Evolutionary conservation across 257 asterid genomes (phyloP).

Genomic region (Leonotis leonurus): DNA sequence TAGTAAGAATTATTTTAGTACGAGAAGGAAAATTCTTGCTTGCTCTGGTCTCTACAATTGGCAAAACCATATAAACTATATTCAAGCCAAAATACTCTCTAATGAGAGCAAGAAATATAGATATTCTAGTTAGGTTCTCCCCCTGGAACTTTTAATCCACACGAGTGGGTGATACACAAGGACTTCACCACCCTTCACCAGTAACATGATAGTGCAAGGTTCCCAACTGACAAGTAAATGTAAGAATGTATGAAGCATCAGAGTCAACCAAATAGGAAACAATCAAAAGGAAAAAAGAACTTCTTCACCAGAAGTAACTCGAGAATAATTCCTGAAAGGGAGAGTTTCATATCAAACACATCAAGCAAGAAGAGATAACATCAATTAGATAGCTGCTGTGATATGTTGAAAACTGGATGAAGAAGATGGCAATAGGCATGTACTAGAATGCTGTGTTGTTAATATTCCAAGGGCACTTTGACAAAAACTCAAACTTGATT

Average conservation of each 20-base stretch:
- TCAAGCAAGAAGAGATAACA: background rate
- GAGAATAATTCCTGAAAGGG: background rate
- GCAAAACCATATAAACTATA: background rate
- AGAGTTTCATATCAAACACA: background rate
- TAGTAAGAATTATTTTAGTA: constrained; percentile 2
- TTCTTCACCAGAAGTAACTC: background rate
- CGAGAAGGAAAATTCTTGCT: background rate
- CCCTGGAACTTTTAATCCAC: background rate
- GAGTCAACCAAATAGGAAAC: constrained; percentile 1
- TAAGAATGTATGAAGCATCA: background rate
- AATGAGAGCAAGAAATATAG: background rate
- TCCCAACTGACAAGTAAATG: constrained; percentile 5
- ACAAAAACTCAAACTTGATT: background rate
- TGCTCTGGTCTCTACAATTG: background rate
- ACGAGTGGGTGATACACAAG: background rate
- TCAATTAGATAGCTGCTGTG: constrained; percentile 1
- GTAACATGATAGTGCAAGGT: too few relatives aligned
- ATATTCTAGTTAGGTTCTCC: background rate
- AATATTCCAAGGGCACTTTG: background rate
- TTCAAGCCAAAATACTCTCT: constrained; percentile 2
- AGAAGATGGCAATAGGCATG: background rate
- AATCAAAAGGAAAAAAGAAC: constrained; percentile 4
- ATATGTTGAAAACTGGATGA: constrained; percentile 1
- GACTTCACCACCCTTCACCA: constrained; percentile 1
- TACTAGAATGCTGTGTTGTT: background rate